Evolutionary conservation across 768 basidiomycete species (phyloP).

Genomic region (Pulveroboletus sp.): DNA sequence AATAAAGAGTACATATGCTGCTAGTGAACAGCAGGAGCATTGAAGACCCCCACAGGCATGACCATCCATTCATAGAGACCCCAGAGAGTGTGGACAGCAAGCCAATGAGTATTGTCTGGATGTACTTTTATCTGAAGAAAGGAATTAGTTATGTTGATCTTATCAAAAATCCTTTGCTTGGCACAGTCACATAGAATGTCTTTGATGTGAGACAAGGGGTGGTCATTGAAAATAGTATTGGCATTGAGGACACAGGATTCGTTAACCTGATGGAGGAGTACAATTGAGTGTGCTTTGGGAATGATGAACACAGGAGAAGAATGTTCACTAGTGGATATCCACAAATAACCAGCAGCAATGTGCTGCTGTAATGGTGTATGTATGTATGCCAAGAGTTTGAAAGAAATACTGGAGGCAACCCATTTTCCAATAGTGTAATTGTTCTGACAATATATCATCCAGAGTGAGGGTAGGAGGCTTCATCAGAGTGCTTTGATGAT

Average conservation of each 20-base stretch:
- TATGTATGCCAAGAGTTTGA: too few relatives aligned
- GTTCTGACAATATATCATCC: too few relatives aligned
- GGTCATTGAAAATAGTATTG: constrained; percentile 17
- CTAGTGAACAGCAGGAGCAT: constrained; percentile 22
- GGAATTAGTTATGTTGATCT: too few relatives aligned
- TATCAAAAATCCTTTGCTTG: constrained; percentile 33
- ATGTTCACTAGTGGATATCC: constrained; percentile 24
- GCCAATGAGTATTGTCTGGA: constrained; percentile 28
- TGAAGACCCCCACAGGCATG: constrained; percentile 2
- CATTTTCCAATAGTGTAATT: too few relatives aligned
- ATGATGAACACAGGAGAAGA: constrained; percentile 39
- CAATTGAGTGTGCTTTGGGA: constrained; percentile 29
- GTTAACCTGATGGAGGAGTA: constrained; percentile 28
- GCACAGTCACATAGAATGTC: constrained; percentile 23
- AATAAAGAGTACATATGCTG: constrained; percentile 10
- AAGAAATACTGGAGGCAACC: too few relatives aligned
- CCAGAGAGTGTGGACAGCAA: constrained; percentile 37
- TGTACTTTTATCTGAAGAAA: constrained; percentile 35
- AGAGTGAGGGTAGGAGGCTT: too few relatives aligned
- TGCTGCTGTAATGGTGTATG: constrained; percentile 31
- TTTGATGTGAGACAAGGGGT: constrained; percentile 15
- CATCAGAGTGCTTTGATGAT: too few relatives aligned
- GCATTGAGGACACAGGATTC: constrained; percentile 26
- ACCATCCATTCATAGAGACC: constrained; percentile 39
- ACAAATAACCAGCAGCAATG: constrained; percentile 30